A percentile compares a stretch with the other conserved stretches of the same genome.
These are phyloP conservation scores for Acidiella bohemica DNA, from an alignment of 495 filamentous ascomycete species.

Conservation along the genomic window DNA sequence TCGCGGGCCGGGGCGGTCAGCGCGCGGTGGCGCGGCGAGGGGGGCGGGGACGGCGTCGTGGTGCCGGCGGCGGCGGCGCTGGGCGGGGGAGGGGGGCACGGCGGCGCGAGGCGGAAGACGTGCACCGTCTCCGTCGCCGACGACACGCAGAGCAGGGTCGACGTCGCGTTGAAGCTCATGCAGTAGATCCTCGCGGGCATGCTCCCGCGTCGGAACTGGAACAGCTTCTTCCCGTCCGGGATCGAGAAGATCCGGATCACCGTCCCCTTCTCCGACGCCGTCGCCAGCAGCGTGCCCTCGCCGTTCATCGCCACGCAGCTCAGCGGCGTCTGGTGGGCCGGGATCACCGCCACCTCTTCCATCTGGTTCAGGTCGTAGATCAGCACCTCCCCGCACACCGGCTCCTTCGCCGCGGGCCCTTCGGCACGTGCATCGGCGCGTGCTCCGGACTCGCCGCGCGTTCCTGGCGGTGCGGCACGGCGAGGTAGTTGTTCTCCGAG, in stretches of 20 bases:
- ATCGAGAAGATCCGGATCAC: slow-evolving; percentile 92
- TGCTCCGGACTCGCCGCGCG: slow-evolving; percentile 58
- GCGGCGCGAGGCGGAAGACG: slow-evolving; percentile 64
- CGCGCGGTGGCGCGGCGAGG: slow-evolving; percentile 10
- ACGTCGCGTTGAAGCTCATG: slow-evolving; percentile 98
- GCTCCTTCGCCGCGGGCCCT: slow-evolving; percentile 53
- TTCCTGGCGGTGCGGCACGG: slow-evolving; percentile 79
- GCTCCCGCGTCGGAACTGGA: slow-evolving; percentile 86
- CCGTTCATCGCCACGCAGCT: slow-evolving; percentile 80
- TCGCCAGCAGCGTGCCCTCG: slow-evolving; percentile 86
- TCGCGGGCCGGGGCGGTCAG: slow-evolving; percentile 16
- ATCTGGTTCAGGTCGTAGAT: slow-evolving; percentile 78
- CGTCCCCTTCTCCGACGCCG: slow-evolving; percentile 91
- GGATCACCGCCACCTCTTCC: slow-evolving; percentile 83
- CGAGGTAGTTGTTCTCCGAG: slow-evolving; percentile 89
- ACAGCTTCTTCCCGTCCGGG: slow-evolving; percentile 78
- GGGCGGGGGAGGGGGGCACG: too few relatives aligned
- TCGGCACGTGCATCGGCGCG: slow-evolving; percentile 75
- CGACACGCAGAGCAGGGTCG: slow-evolving; percentile 85
- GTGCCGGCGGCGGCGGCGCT: too few relatives aligned
- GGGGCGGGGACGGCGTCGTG: slow-evolving; percentile 13
- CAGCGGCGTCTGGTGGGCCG: slow-evolving; percentile 87
- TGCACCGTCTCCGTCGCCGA: slow-evolving; percentile 96
- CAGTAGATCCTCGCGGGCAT: slow-evolving; percentile 90
- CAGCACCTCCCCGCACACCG: slow-evolving; percentile 83